These are phyloP conservation scores for Termitomyces sp. DNA, from an alignment of 768 basidiomycete genomes.

Conservation along the genomic window DNA sequence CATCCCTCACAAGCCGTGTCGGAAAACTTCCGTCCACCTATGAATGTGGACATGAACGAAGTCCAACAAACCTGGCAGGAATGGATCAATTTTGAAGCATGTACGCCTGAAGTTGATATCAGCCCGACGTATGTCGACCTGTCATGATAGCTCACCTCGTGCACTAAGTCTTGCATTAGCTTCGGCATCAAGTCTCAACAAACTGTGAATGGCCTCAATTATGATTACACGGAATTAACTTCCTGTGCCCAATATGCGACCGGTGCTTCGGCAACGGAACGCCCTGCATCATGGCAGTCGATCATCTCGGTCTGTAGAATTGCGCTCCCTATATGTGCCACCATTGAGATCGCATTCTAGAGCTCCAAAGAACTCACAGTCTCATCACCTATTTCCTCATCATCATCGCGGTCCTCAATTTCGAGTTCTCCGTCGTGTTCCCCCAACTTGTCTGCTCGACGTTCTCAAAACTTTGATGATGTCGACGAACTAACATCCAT, in stretches of 20 bases:
- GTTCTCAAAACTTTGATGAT: background rate
- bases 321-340: background rate
- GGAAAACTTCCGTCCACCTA: background rate
- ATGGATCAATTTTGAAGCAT: conserved; percentile 7
- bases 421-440: background rate
- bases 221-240: background rate
- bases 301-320: background rate
- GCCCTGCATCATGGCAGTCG: background rate
- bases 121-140: conserved; percentile 1
- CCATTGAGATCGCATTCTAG: background rate
- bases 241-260: background rate
- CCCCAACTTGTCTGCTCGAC: background rate
- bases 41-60: background rate
- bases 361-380: background rate
- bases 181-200: background rate
- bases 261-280: background rate
- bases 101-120: background rate
- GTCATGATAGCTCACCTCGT: background rate
- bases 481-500: background rate
- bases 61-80: conserved; percentile 5
- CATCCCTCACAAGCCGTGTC: background rate
- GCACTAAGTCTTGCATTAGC: background rate
- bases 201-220: background rate
- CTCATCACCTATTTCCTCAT: background rate
- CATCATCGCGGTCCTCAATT: background rate